These are phyloP conservation scores for Solanum acaule DNA, from an alignment of 257 asterid genomes.

Conservation along the genomic window DNA sequence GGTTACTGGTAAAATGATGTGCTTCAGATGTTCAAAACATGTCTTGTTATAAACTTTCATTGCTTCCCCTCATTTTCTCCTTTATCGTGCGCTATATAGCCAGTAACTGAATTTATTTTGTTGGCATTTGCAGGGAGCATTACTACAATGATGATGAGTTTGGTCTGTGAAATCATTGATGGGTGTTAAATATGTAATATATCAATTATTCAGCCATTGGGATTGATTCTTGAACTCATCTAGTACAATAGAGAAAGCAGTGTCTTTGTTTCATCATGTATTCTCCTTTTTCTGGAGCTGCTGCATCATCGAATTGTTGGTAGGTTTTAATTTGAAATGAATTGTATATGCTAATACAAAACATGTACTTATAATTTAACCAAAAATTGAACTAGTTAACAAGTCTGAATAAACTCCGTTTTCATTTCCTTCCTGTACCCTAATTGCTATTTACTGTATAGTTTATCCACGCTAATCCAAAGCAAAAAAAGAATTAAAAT, in stretches of 20 bases:
- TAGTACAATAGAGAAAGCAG: neutral
- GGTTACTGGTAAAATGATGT: neutral
- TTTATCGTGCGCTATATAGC: neutral
- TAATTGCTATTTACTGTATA: neutral
- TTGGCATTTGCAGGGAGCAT: constrained; percentile 53
- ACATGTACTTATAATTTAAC: neutral
- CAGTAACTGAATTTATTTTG: neutral
- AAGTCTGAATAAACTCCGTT: neutral
- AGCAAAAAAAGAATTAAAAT: neutral
- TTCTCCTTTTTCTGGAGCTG: neutral
- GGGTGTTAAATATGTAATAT: neutral
- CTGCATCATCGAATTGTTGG: neutral
- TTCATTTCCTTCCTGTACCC: neutral
- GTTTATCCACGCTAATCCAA: neutral
- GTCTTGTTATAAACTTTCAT: neutral
- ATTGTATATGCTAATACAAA: neutral
- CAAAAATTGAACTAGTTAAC: neutral
- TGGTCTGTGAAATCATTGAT: neutral
- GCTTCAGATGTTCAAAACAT: neutral
- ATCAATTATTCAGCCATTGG: neutral
- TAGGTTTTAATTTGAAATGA: neutral
- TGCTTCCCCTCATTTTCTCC: neutral
- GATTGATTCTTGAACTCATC: neutral
- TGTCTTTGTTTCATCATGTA: neutral
- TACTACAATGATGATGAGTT: constrained; percentile 9